Evolutionary conservation across 768 basidiomycete species (phyloP), one percentile per base, ranked within the genome.

Genomic region (Sistotremastrum suecicum): DNA sequence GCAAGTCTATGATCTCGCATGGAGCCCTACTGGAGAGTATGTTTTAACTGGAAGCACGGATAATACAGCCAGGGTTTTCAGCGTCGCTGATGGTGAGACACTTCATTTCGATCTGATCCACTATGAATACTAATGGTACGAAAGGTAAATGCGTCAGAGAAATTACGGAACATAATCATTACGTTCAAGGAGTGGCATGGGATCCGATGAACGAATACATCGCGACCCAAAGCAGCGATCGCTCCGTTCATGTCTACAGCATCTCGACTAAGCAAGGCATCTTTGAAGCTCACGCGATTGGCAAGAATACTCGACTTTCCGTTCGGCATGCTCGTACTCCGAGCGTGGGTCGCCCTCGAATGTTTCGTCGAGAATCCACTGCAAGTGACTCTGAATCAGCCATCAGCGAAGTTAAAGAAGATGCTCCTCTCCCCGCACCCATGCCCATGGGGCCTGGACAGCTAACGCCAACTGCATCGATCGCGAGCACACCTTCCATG

Each of bases 171-270:
- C 95, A 99, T 62, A 78, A 74, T 34, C 94, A 98, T 62, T 97
- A 87, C 58, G 95, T 99, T 0, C 95, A 99, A 66, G 95, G 95
- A 6, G 95, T 98, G 31, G 88, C 94, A 0, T 99, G 95, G 95
- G 95, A 99, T 53, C 95, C 95, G 1, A 64, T 95, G 54, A 91
- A 94, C 60, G 89, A 95, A 61, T 98, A 85, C 58, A 87, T 99
- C 50, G 92, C 95, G 3, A 98, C 95, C 0, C 95, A 99, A 58
- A 90, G 87, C 61, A 88, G 83, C 56, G 95, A 99, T 63, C 75
- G 94, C 40, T 84, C 90, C 20, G 94, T 98, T 77, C 90, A 97
- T 59, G 79, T 99, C 53, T 89, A 97, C 63, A 75, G 75, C 50
- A 78, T 97, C 52, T 75, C 77, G 5, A 76, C 76, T 46, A 83